A percentile compares a stretch with the other conserved stretches of the same genome.
These are phyloP conservation scores for Pseudotulostoma volvatum DNA, from an alignment of 495 filamentous ascomycete species.

Conservation along the genomic window DNA sequence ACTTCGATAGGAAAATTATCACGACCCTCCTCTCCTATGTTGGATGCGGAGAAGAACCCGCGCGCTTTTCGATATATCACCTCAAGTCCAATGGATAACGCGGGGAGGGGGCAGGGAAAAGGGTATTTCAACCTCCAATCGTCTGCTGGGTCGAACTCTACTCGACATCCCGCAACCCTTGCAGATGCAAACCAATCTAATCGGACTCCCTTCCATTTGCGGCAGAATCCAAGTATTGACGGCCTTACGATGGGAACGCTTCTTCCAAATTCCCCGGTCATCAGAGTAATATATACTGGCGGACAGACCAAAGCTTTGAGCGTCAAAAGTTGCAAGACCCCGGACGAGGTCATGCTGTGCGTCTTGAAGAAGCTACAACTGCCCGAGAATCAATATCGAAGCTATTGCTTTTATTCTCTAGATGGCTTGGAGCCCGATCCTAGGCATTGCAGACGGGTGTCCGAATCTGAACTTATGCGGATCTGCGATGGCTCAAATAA, in stretches of 20 bases:
- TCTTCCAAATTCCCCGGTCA: slow-evolving; percentile 63
- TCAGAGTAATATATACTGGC: slow-evolving; percentile 79
- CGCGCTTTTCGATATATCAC: slow-evolving; percentile 30
- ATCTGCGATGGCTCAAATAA: slow-evolving; percentile 45
- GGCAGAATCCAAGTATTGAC: slow-evolving; percentile 58
- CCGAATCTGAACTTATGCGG: slow-evolving; percentile 71
- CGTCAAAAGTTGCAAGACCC: slow-evolving; percentile 72
- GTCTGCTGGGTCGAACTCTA: slow-evolving; percentile 31
- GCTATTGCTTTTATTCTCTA: slow-evolving; percentile 71
- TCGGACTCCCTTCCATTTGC: slow-evolving; percentile 26
- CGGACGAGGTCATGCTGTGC: slow-evolving; percentile 75
- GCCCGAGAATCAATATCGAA: slow-evolving; percentile 58
- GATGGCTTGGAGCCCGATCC: slow-evolving; percentile 71
- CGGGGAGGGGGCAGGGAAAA: slow-evolving; percentile 32
- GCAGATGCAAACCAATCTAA: slow-evolving; percentile 17
- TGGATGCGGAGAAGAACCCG: slow-evolving; percentile 31
- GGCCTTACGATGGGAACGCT: slow-evolving; percentile 65
- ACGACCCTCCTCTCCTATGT: slow-evolving; percentile 55
- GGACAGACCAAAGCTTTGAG: slow-evolving; percentile 84
- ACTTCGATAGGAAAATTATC: slow-evolving; percentile 37
- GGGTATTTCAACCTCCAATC: slow-evolving; percentile 36
- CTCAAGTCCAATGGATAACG: slow-evolving; percentile 35
- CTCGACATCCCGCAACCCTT: slow-evolving; percentile 30
- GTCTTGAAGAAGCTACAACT: slow-evolving; percentile 69
- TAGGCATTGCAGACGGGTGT: slow-evolving; percentile 56